Evolutionary conservation across 1,139 yeast species (phyloP).

Genomic region (Magnusiomyces fungicola): DNA sequence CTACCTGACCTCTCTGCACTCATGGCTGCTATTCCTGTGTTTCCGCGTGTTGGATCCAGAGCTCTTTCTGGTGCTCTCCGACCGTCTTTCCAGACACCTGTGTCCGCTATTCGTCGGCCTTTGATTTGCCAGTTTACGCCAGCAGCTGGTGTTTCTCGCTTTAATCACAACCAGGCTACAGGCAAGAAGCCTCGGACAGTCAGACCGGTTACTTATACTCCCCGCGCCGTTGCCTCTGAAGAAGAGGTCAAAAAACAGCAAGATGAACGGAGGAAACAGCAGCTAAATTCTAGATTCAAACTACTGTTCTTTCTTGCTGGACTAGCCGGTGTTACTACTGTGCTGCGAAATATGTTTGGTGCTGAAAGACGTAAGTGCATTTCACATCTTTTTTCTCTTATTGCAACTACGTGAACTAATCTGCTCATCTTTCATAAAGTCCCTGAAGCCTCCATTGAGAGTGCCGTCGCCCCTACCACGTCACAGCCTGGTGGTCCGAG

Average conservation of each 20-base stretch:
- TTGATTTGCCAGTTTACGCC: too few species aligned
- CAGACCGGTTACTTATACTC: constrained; percentile 2
- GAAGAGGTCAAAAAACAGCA: constrained; percentile 2
- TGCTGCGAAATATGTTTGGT: constrained; percentile 7
- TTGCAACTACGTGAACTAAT: not conserved
- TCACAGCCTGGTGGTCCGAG: too few species aligned
- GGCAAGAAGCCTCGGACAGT: not conserved
- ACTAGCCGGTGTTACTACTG: constrained; percentile 12
- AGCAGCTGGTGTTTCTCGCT: too few species aligned
- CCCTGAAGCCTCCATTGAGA: constrained; percentile 14
- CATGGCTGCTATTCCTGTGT: too few species aligned
- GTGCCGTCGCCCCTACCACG: constrained; percentile 7
- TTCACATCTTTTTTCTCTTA: not conserved
- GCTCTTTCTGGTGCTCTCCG: too few species aligned
- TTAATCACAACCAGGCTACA: not conserved
- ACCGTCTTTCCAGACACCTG: too few species aligned
- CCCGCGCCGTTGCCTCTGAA: not conserved
- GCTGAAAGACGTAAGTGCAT: constrained; percentile 11
- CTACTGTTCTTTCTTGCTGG: constrained; percentile 11
- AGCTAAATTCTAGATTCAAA: constrained; percentile 3
- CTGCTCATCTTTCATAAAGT: constrained; percentile 1
- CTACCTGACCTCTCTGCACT: too few species aligned
- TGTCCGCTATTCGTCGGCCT: too few species aligned
- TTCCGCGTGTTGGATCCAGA: too few species aligned
- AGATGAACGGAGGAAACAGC: not conserved